Evolutionary conservation across 2,329 filamentous ascomycete genomes (phyloP).

Genomic region (Xylaria sp.): DNA sequence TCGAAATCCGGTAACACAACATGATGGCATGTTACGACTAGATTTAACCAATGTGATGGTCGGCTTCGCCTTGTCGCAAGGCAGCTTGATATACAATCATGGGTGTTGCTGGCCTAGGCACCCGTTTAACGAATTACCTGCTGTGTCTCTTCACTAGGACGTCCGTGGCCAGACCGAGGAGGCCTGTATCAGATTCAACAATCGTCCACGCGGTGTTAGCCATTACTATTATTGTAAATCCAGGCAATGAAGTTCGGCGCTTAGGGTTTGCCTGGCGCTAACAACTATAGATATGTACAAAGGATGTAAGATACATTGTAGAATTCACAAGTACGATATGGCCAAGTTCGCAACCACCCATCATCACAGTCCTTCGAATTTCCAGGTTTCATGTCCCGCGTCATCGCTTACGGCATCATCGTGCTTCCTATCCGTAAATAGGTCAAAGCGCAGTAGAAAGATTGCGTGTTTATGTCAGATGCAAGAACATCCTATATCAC

Average conservation of each 20-base stretch:
- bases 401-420: slow-evolving; percentile 11
- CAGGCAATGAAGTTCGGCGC: not conserved
- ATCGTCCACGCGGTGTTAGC: not conserved
- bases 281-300: not conserved
- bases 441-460: not conserved
- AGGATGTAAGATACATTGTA: slow-evolving; percentile 4
- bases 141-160: not conserved
- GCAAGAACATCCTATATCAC: not conserved
- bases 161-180: not conserved
- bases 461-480: slow-evolving; percentile 17
- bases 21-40: not conserved
- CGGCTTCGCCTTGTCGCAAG: slow-evolving; percentile 7
- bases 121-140: not conserved
- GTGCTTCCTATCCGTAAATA: not conserved
- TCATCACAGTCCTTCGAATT: not conserved
- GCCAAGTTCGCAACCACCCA: not conserved
- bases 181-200: not conserved
- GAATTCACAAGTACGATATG: not conserved
- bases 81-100: not conserved
- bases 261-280: not conserved
- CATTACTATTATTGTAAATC: slow-evolving; percentile 15
- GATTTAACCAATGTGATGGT: not conserved
- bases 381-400: not conserved
- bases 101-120: not conserved
- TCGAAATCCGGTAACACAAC: slow-evolving; percentile 73